Evolutionary conservation across 2,329 filamentous ascomycete genomes (phyloP).

Genomic region (Diaporthe sp.): DNA sequence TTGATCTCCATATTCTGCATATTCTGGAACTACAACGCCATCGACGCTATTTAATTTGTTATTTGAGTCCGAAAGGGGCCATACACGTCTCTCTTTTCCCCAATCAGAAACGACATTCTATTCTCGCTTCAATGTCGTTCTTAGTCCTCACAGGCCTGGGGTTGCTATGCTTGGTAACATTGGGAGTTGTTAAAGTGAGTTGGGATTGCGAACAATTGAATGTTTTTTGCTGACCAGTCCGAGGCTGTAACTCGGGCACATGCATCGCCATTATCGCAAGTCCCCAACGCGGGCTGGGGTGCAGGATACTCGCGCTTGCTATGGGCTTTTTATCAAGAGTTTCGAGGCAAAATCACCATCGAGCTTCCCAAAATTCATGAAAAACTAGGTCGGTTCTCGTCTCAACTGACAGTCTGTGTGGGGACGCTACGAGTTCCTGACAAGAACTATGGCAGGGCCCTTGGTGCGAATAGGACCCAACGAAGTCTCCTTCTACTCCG

Average conservation of each 20-base stretch:
- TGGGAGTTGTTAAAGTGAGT: not conserved
- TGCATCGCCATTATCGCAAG: slow-evolving; percentile 41
- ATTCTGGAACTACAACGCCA: not conserved
- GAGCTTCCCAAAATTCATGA: slow-evolving; percentile 46
- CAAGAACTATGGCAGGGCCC: slow-evolving; percentile 38
- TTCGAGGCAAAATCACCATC: slow-evolving; percentile 44
- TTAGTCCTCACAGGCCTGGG: not conserved
- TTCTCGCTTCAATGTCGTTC: not conserved
- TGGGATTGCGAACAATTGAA: no score
- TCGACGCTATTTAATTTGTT: not conserved
- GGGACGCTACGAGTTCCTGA: not conserved
- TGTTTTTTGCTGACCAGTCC: not conserved
- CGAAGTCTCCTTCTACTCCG: slow-evolving; percentile 48
- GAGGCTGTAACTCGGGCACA: slow-evolving; percentile 3
- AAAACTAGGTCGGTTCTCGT: slow-evolving; percentile 38
- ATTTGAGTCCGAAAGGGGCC: not conserved
- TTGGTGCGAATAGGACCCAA: slow-evolving; percentile 45
- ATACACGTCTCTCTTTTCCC: not conserved
- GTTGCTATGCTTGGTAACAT: not conserved
- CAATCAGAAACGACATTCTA: not conserved
- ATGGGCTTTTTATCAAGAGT: slow-evolving; percentile 46
- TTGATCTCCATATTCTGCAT: not conserved
- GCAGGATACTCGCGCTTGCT: slow-evolving; percentile 44
- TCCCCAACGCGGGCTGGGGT: slow-evolving; percentile 44
- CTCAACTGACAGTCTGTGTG: accelerated